Conservation (phyloP, 2,329 filamentous ascomycete species). For the Cladorrhinum sp. region DNA sequence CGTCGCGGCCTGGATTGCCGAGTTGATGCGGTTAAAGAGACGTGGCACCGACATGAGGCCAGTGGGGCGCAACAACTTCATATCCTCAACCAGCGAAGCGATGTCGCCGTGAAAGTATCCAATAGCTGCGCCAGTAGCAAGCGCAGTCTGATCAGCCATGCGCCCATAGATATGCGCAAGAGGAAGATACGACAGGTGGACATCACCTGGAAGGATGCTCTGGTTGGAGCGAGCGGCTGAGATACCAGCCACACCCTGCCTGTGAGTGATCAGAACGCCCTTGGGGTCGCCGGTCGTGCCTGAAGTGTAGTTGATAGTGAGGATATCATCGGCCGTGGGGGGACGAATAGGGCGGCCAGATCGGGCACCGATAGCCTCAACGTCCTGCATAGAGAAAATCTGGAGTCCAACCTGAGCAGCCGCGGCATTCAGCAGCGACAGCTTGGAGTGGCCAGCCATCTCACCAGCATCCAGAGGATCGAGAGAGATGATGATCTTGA, state of each 20-base stretch:
- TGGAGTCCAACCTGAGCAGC: constrained; percentile 71
- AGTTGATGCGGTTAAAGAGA: constrained; percentile 86
- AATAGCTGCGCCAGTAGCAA: constrained; percentile 70
- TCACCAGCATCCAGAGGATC: constrained; percentile 82
- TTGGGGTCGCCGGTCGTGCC: constrained; percentile 82
- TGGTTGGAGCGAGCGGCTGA: constrained; percentile 57
- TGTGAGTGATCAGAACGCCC: constrained; percentile 79
- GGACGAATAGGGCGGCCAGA: constrained; percentile 68
- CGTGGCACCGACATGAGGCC: constrained; percentile 85
- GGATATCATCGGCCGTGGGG: constrained; percentile 69
- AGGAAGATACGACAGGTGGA: constrained; percentile 82
- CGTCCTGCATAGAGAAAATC: constrained; percentile 74
- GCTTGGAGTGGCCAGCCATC: constrained; percentile 72
- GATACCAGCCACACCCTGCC: constrained; percentile 72
- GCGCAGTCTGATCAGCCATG: constrained; percentile 70
- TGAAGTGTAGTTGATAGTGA: constrained; percentile 90
- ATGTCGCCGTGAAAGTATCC: constrained; percentile 96
- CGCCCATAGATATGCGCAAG: constrained; percentile 93
- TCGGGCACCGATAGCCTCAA: constrained; percentile 75
- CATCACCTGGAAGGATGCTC: constrained; percentile 52
- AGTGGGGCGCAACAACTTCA: constrained; percentile 82
- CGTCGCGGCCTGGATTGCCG: constrained; percentile 75
- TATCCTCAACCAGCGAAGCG: constrained; percentile 78
- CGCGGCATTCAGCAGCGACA: constrained; percentile 69
- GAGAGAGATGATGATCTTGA: constrained; percentile 86